Evolutionary conservation across 345 rosid genomes (phyloP), one percentile per base, ranked within the genome.

Genomic region (Noccaea bulbosa): DNA sequence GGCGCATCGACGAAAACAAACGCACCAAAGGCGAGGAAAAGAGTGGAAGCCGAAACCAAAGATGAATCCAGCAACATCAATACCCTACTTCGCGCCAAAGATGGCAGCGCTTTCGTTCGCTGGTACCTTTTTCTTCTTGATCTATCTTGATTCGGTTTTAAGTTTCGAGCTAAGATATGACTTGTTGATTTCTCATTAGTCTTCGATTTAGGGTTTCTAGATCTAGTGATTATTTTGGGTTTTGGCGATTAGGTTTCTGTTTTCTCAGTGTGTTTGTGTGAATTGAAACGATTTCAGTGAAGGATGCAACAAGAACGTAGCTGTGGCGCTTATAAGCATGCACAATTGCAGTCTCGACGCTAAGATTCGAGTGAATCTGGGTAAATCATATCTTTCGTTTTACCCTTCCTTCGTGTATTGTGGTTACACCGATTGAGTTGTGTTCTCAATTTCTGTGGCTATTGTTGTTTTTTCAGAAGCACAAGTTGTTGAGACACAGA

Each of bases 281-380:
- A 9, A 14, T 24, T 3, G 20, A 10, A 61, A 38, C 40, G 48
- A 65, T 67, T 74, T 51, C 89, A 94, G 98, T 61, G 96, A 85
- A 2, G 90, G 82, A 73, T 92, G 99, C 78, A 88, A 69, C 44
- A 88, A 83, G 82, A 61, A 79, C 44, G 93, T 94, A 2, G 85
- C 99, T 0, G 89, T 91, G 17, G 99, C 85, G 17, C 93, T 91
- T 14, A 87, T 94, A 12, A 65, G 82, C 14, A 80, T 94, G 82
- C 98, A 94, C 37, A 81, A 80, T 65, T 91, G 97, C 62, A 85
- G 97, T 68, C 98, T 94, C 73, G 99, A 94, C 39, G 96, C 91
- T 22, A 88, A 82, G 56, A 89, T 91, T 74, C 85, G 85, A 82
- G 85, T 82, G 86, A 88, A 87, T 53, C 73, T 88, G 49, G 92